Percentiles rank a stretch among this genome's conserved stretches.
Evolutionary conservation across 495 filamentous ascomycete species (phyloP).

Genomic region (Penicillium psychrofluorescens): DNA sequence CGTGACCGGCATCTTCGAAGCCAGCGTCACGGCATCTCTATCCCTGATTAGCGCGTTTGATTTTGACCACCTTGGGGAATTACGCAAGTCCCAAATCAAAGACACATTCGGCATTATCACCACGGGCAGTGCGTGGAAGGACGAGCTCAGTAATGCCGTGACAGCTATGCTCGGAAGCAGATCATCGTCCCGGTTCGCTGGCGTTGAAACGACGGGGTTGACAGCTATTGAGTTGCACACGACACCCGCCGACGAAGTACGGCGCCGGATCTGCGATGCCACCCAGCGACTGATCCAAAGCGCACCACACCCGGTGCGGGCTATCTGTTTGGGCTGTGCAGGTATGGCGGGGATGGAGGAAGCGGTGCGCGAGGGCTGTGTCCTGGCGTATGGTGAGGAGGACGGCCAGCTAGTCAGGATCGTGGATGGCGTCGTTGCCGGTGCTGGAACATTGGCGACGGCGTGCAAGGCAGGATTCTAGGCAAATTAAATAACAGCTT

Average conservation of each 20-base stretch:
- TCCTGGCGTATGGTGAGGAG: slow-evolving; percentile 53
- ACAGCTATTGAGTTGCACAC: slow-evolving; percentile 76
- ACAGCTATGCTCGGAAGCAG: slow-evolving; percentile 34
- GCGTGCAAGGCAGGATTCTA: slow-evolving; percentile 36
- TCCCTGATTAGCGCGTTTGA: slow-evolving; percentile 36
- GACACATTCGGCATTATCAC: slow-evolving; percentile 82
- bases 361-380: slow-evolving; percentile 64
- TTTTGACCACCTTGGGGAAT: slow-evolving; percentile 10
- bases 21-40: slow-evolving; percentile 55
- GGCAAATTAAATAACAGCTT: not conserved
- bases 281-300: slow-evolving; percentile 54
- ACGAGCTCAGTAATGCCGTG: slow-evolving; percentile 58
- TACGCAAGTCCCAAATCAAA: slow-evolving; percentile 24
- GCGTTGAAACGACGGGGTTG: slow-evolving; percentile 78
- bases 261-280: slow-evolving; percentile 58
- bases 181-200: slow-evolving; percentile 50
- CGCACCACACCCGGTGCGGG: slow-evolving; percentile 31
- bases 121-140: slow-evolving; percentile 78
- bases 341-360: slow-evolving; percentile 88
- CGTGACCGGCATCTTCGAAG: slow-evolving; percentile 86
- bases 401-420: slow-evolving; percentile 57
- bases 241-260: slow-evolving; percentile 55
- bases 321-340: slow-evolving; percentile 69
- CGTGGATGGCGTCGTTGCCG: slow-evolving; percentile 80
- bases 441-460: slow-evolving; percentile 56